Percentiles rank a stretch among this genome's conserved stretches.
phyloP scores from a whole-genome alignment of 2,329 filamentous ascomycete species.

The Tothia fuscella region DNA sequence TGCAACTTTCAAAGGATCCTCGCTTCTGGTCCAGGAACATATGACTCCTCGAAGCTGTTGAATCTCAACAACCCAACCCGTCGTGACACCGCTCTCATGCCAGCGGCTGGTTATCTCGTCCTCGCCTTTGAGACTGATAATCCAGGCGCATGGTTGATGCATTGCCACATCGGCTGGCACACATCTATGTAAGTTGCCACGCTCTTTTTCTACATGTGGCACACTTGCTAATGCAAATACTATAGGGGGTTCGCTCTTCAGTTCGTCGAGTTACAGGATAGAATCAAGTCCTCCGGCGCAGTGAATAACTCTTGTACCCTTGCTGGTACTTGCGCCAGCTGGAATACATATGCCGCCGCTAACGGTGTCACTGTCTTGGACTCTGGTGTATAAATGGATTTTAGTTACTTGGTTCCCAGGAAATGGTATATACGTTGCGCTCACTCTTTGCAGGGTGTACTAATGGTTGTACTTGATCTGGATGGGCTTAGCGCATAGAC shows the following conservation, averaged over 20 bases:
- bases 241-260: slow-evolving; percentile 12
- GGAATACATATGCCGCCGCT: slow-evolving; percentile 1
- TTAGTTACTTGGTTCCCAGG: background rate
- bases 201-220: background rate
- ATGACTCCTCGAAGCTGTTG: slow-evolving; percentile 13
- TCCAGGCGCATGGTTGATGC: slow-evolving; percentile 26
- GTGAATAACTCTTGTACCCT: slow-evolving; percentile 7
- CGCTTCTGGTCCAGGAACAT: slow-evolving; percentile 19
- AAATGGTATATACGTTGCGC: background rate
- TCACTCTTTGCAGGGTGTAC: background rate
- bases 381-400: slow-evolving; percentile 9
- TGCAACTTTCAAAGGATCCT: too few relatives aligned
- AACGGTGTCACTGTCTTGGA: slow-evolving; percentile 5
- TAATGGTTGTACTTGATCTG: too few relatives aligned
- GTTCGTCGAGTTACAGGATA: slow-evolving; percentile 9
- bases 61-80: slow-evolving; percentile 22
- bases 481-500: too few relatives aligned
- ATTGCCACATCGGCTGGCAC: slow-evolving; percentile 25
- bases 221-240: background rate
- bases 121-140: slow-evolving; percentile 26
- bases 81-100: slow-evolving; percentile 22
- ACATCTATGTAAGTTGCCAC: slow-evolving; percentile 3
- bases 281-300: slow-evolving; percentile 8
- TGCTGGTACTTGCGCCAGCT: slow-evolving; percentile 7
- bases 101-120: slow-evolving; percentile 21